Base-by-base conservation (phyloP, 441 rosid genomes). In the Aquilaria agallochum region DNA sequence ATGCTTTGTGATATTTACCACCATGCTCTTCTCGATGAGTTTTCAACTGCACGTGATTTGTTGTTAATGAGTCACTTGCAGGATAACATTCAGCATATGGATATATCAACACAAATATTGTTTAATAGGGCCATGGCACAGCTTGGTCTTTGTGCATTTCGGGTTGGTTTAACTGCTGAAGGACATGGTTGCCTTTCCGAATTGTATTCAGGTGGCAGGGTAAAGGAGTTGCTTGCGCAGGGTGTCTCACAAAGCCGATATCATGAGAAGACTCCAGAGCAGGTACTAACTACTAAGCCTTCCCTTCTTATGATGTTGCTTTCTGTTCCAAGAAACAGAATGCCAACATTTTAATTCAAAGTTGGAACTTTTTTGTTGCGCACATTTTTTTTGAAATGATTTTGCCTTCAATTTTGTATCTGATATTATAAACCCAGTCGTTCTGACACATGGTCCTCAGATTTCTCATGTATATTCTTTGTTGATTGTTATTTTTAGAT, bases 101-200 rank as follows among this genome's bases (percentile, higher is more conserved):
- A 87, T 55, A 69, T 87, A 57, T 81, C 83, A 15, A 84, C 83
- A 58, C 93, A 87, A 70, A 87, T 87, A 60, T 90, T 87, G 34
- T 87, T 77, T 56, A 87, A 87, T 63, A 81, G 93, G 76, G 86
- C 90, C 7, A 84, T 84, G 93, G 90, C 93, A 10, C 90, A 87
- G 61, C 85, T 87, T 40, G 93, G 93, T 49, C 74, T 87, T 15
- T 87, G 93, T 79, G 86, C 90, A 31, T 84, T 87, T 55, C 80
- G 79, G 48, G 74, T 70, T 55, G 87, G 90, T 53, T 70, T 87
- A 56, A 75, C 78, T 56, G 52, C 81, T 49, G 93, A 84, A 71
- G 86, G 60, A 58, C 90, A 84, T 34, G 76, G 90, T 34, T 87
- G 93, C 65, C 88, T 87, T 61, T 72, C 83, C 46, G 90, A 87